Evolutionary conservation across 345 rosid genomes (phyloP).

Genomic region (Barbarea vulgaris): DNA sequence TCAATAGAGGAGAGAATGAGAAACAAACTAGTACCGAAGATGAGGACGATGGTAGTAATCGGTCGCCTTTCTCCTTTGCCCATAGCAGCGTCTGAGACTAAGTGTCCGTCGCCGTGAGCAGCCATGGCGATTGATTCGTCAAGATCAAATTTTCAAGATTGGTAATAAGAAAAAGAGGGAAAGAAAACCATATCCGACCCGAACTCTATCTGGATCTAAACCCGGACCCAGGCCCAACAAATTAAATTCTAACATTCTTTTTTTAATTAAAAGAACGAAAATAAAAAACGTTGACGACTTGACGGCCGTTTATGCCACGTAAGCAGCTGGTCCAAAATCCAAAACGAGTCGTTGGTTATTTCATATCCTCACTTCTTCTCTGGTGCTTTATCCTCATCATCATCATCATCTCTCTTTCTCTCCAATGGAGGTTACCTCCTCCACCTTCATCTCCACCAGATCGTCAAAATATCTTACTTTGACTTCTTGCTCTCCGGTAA

Average conservation of each 20-base stretch:
- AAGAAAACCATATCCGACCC: constrained; percentile 1
- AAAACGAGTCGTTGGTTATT: constrained; percentile 36
- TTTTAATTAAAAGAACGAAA: neutral
- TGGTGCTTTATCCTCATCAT: constrained; percentile 35
- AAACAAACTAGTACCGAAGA: constrained; percentile 53
- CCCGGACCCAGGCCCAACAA: neutral
- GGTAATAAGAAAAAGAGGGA: neutral
- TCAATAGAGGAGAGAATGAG: neutral
- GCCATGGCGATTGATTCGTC: constrained; percentile 48
- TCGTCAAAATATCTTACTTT: constrained; percentile 47
- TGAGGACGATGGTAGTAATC: constrained; percentile 60
- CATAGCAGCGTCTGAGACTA: constrained; percentile 47
- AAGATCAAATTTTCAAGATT: constrained; percentile 17
- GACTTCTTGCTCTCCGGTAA: constrained; percentile 39
- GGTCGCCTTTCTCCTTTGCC: constrained; percentile 44
- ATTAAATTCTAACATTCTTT: neutral
- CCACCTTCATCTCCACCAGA: constrained; percentile 46
- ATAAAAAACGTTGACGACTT: constrained; percentile 31
- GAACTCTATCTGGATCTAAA: neutral
- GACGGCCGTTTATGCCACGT: constrained; percentile 46
- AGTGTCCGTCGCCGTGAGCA: constrained; percentile 51
- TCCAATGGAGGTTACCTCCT: constrained; percentile 56
- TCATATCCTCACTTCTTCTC: constrained; percentile 30
- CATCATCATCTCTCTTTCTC: constrained; percentile 31
- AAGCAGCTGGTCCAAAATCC: constrained; percentile 31